Conservation (phyloP, 192 early-diverging fungal genomes). For the Lobosporangium transversale region DNA sequence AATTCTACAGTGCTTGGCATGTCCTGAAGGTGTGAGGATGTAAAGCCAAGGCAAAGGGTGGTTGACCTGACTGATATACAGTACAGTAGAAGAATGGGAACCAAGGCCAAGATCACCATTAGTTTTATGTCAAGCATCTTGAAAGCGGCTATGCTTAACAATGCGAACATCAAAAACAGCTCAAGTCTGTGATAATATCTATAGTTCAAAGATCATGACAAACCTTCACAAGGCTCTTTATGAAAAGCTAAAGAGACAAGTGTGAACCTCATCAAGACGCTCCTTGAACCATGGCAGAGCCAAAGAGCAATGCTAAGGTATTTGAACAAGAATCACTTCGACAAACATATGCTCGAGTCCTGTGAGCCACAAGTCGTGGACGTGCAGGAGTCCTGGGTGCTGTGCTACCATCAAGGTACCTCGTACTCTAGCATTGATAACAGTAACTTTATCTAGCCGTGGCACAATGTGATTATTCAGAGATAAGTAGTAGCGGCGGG, state of each 20-base stretch:
- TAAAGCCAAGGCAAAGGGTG: conserved; percentile 13
- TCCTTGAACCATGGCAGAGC: background rate
- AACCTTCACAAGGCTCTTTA: background rate
- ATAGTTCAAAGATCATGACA: background rate
- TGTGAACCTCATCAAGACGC: background rate
- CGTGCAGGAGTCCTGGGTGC: conserved; percentile 2
- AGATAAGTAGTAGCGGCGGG: conserved; percentile 15
- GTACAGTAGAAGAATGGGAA: background rate
- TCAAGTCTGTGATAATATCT: too few species aligned
- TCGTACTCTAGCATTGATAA: conserved; percentile 4
- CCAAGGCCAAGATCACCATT: too few species aligned
- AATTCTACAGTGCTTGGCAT: conserved; percentile 28
- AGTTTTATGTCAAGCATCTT: too few species aligned
- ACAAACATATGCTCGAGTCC: background rate
- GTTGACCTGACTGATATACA: background rate
- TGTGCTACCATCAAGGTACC: conserved; percentile 1
- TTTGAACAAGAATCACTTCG: conserved; percentile 3
- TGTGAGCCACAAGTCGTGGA: background rate
- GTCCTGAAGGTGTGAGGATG: conserved; percentile 12
- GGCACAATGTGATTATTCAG: conserved; percentile 21
- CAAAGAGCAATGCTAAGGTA: background rate
- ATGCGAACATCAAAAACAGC: too few species aligned
- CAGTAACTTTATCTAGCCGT: conserved; percentile 18
- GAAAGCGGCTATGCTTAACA: too few species aligned
- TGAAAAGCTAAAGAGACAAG: background rate